Conservation (phyloP, 345 rosid genomes). For the Lepidium aucheri region DNA sequence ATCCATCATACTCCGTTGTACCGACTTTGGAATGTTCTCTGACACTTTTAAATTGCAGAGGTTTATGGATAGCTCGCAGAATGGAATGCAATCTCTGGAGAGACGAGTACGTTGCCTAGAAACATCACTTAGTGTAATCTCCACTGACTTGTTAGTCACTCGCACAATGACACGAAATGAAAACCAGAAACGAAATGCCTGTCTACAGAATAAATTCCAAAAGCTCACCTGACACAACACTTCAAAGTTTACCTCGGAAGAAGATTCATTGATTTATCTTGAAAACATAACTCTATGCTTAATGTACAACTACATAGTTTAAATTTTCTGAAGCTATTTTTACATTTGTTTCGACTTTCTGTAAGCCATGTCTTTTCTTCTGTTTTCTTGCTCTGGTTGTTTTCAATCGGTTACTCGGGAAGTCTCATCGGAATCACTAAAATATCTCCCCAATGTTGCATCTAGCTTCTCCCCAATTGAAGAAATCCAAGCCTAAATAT, state of each 20-base stretch:
- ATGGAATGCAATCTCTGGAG: slow-evolving; percentile 74
- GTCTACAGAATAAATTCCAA: background rate
- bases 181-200: slow-evolving; percentile 11
- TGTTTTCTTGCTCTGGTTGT: background rate
- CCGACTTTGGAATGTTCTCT: slow-evolving; percentile 9
- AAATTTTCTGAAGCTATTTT: background rate
- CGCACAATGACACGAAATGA: slow-evolving; percentile 16
- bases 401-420: slow-evolving; percentile 5
- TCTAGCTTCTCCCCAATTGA: slow-evolving; percentile 77
- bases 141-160: slow-evolving; percentile 45
- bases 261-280: background rate
- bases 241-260: background rate
- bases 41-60: slow-evolving; percentile 36
- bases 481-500: slow-evolving; percentile 76
- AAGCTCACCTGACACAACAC: background rate
- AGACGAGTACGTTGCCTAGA: slow-evolving; percentile 79
- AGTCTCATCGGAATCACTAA: background rate
- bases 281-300: background rate
- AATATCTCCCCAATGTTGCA: slow-evolving; percentile 49
- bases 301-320: background rate
- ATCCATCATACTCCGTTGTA: background rate
- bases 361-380: background rate
- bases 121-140: slow-evolving; percentile 82
- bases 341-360: slow-evolving; percentile 1
- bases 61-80: slow-evolving; percentile 86